Conservation (phyloP, 352 stramenopile species). For the Phytophthora citricola region DNA sequence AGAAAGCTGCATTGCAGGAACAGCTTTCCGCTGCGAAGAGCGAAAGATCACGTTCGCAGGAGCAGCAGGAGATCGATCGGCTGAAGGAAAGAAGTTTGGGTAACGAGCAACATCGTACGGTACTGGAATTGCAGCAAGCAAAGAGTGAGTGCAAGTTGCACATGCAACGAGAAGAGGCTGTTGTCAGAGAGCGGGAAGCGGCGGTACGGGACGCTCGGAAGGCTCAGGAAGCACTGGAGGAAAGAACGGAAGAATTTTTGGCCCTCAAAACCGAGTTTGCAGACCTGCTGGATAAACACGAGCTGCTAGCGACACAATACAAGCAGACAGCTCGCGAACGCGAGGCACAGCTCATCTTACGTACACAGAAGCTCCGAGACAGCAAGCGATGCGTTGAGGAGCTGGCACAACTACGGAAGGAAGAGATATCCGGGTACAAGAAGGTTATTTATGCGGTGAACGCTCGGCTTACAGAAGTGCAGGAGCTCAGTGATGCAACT, state of each 20-base stretch:
- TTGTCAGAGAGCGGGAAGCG: slow-evolving; percentile 53
- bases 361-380: slow-evolving; percentile 46
- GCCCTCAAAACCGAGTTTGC: slow-evolving; percentile 70
- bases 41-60: slow-evolving; percentile 39
- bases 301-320: slow-evolving; percentile 42
- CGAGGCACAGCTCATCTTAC: slow-evolving; percentile 40
- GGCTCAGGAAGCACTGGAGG: slow-evolving; percentile 44
- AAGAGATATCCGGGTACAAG: slow-evolving; percentile 68
- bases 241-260: slow-evolving; percentile 56
- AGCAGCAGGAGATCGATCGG: slow-evolving; percentile 48
- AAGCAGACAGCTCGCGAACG: slow-evolving; percentile 51
- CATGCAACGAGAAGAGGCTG: slow-evolving; percentile 57
- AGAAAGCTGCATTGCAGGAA: slow-evolving; percentile 55
- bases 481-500: slow-evolving; percentile 37
- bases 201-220: slow-evolving; percentile 40
- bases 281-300: slow-evolving; percentile 65
- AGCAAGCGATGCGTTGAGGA: slow-evolving; percentile 60
- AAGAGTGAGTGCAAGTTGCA: slow-evolving; percentile 47
- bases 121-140: slow-evolving; percentile 52
- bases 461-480: slow-evolving; percentile 59
- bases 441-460: slow-evolving; percentile 72
- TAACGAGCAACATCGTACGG: slow-evolving; percentile 41
- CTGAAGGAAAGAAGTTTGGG: slow-evolving; percentile 41
- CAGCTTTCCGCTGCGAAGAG: slow-evolving; percentile 40
- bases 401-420: slow-evolving; percentile 52